These are phyloP conservation scores for Fraxinus ornus DNA, from an alignment of 305 asterid genomes.

Conservation along the genomic window DNA sequence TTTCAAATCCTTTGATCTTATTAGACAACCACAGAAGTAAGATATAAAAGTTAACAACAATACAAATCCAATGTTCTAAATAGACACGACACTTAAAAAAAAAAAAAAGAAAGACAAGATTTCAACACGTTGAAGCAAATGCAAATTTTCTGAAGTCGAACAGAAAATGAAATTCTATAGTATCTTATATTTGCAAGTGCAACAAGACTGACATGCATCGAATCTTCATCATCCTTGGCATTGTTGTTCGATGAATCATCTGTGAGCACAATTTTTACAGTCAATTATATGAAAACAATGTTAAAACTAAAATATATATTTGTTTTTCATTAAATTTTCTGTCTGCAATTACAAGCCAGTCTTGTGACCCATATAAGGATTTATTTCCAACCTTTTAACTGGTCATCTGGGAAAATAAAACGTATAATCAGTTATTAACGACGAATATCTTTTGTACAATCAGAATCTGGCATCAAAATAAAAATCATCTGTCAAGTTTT, in stretches of 20 bases:
- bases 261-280: not conserved
- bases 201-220: not conserved
- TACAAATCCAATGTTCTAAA: not conserved
- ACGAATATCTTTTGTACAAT: not conserved
- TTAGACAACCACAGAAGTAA: not conserved
- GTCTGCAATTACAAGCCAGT: not conserved
- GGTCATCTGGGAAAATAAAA: not conserved
- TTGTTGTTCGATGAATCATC: not conserved
- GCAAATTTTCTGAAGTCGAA: not conserved
- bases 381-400: not conserved
- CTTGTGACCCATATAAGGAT: not conserved
- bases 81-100: not conserved
- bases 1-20: not conserved
- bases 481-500: no score
- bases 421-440: not conserved
- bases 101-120: not conserved
- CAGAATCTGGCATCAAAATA: no score
- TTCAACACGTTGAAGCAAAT: not conserved
- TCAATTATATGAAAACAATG: not conserved
- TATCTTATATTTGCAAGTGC: not conserved
- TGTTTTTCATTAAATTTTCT: not conserved
- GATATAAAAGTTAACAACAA: not conserved
- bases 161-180: not conserved
- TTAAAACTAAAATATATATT: no score
- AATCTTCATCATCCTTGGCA: not conserved